Base-by-base conservation (phyloP, 352 stramenopile species). In the Phytophthora pseudosyringae region DNA sequence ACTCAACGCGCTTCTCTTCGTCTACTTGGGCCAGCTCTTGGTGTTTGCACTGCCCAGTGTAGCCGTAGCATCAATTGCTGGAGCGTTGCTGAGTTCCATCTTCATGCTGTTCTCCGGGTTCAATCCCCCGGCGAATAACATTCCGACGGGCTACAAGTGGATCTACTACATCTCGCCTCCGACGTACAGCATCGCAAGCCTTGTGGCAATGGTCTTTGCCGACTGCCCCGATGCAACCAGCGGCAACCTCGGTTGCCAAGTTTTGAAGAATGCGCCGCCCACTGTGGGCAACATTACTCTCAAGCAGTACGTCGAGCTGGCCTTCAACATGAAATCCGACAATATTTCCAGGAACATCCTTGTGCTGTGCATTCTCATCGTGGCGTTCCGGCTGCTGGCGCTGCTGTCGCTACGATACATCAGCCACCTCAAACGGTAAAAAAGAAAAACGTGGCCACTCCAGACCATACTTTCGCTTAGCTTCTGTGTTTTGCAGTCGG, bases 21-120 rank as follows among this genome's bases (percentile, higher is more conserved):
- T 82, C 8, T 88, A 86, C 33, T 60, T 84, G 2, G 77, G 77
- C 0, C 77, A 86, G 57, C 51, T 86, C 2, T 47, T 86, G 43
- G 73, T 79, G n/a, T 86, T 71, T 48, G 75, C 69, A 35, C 29
- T 81, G 9, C 78, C 78, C 28, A 83, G 67, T 43, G 61, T 84
- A 7, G 75, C 78, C 4, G 75, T 86, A 1, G 75, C 78, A 4
- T 61, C 75, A 3, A 77, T 80, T 49, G 49, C 80, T 45, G 78
- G 78, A n/a, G 66, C 64, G 12, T 36, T 86, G 21, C 46, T 88
- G 10, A 87, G 69, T 56, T 81, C 80, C n/a, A 83, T 89, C 45
- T 87, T 76, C 67, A 78, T 86, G 45, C 46, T 87, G 29, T 87
- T 89, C 32, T 53, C 70, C 16, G 80, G 80, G 40, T 86, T 82